A percentile compares a stretch with the other conserved stretches of the same genome.
Evolutionary conservation across 2,329 filamentous ascomycete genomes (phyloP).

Genomic region (Fusarium subglutinans): DNA sequence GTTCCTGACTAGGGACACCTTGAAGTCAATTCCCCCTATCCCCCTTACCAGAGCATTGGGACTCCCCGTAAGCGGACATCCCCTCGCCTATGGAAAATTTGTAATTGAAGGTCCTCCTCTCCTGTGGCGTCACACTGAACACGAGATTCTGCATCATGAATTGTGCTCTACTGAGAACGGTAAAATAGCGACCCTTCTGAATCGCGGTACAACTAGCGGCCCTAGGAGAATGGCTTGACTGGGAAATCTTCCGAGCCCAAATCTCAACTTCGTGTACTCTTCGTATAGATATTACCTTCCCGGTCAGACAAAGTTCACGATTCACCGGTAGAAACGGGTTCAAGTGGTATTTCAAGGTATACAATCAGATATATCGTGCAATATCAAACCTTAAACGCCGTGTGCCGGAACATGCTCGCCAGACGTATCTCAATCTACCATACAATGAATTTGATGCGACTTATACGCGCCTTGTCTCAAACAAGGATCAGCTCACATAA

Average conservation of each 20-base stretch:
- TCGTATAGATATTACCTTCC: constrained; percentile 18
- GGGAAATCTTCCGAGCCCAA: background rate
- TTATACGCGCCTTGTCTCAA: background rate
- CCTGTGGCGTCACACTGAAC: constrained; percentile 16
- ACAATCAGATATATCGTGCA: background rate
- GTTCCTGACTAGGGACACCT: constrained; percentile 20
- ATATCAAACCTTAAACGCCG: constrained; percentile 10
- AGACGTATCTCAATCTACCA: background rate
- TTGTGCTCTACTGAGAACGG: background rate
- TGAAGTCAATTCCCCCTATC: constrained; percentile 5
- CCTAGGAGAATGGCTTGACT: background rate
- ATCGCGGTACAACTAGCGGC: background rate
- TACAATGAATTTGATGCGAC: background rate
- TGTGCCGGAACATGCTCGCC: background rate
- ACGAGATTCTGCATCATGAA: background rate
- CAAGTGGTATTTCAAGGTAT: background rate
- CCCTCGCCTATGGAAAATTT: background rate
- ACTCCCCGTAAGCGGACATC: background rate
- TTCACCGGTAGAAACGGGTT: background rate
- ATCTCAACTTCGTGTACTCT: background rate
- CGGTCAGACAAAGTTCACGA: background rate
- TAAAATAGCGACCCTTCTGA: background rate
- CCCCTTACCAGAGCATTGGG: background rate
- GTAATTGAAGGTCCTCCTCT: background rate
- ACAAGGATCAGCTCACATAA: constrained; percentile 57